phyloP scores from a whole-genome alignment of 2,329 filamentous ascomycete species.

The Emydomyces testavorans region DNA sequence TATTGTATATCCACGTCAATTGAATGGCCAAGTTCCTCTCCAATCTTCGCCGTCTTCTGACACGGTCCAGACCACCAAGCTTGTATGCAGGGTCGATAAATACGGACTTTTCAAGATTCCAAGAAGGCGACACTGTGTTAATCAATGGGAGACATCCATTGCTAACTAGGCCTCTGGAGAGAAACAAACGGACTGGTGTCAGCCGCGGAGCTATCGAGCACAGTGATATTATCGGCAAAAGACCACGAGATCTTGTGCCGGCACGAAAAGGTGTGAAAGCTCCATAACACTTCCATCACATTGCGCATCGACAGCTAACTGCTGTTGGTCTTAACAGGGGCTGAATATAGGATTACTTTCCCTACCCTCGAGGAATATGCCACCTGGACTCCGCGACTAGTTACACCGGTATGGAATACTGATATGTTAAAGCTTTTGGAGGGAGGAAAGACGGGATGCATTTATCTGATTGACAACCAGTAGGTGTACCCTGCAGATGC shows the following conservation, averaged over 20 bases:
- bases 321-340: constrained; percentile 23
- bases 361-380: constrained; percentile 66
- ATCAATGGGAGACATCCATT: constrained; percentile 29
- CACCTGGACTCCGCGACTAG: constrained; percentile 52
- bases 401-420: constrained; percentile 54
- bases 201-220: constrained; percentile 32
- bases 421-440: not conserved
- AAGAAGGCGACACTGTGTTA: constrained; percentile 36
- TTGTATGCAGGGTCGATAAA: constrained; percentile 24
- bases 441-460: not conserved
- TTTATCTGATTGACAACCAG: constrained; percentile 19
- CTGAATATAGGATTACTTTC: constrained; percentile 47
- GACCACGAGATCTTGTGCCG: constrained; percentile 47
- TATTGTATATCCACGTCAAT: not conserved
- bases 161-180: constrained; percentile 34
- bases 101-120: constrained; percentile 31
- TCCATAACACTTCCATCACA: not conserved
- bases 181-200: constrained; percentile 27
- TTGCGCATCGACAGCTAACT: not conserved
- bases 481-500: constrained; percentile 67
- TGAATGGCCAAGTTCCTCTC: constrained; percentile 15
- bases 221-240: constrained; percentile 53
- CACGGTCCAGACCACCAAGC: constrained; percentile 2
- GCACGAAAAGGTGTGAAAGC: constrained; percentile 38
- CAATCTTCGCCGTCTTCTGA: constrained; percentile 10